A percentile compares a stretch with the other conserved stretches of the same genome.
Conservation (phyloP, 2,329 filamentous ascomycete species). For the Colletotrichum spinosum region DNA sequence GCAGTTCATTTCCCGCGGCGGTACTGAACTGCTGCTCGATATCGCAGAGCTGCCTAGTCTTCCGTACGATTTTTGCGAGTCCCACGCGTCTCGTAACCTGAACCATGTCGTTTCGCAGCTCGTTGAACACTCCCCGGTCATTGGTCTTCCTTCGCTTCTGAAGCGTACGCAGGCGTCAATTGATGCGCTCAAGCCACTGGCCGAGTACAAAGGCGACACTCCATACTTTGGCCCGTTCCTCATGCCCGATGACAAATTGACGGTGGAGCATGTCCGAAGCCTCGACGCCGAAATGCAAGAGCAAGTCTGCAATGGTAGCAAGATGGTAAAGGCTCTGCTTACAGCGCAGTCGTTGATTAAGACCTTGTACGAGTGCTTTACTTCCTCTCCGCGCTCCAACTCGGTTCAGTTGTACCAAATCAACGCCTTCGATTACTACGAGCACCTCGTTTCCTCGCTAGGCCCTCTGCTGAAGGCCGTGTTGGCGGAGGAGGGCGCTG, state of each 20-base stretch:
- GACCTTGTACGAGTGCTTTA: conserved; percentile 80
- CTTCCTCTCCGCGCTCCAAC: conserved; percentile 73
- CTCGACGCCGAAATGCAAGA: conserved; percentile 51
- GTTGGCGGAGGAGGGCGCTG: conserved; percentile 84
- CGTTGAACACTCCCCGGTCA: conserved; percentile 82
- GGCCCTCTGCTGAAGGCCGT: conserved; percentile 83
- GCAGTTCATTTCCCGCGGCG: conserved; percentile 81
- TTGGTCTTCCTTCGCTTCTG: conserved; percentile 85
- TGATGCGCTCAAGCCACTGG: conserved; percentile 74
- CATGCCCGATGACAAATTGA: conserved; percentile 50
- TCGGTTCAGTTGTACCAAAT: conserved; percentile 77
- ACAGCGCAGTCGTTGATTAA: conserved; percentile 81
- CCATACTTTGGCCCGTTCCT: conserved; percentile 81
- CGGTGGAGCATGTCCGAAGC: conserved; percentile 48
- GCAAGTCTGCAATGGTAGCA: conserved; percentile 75
- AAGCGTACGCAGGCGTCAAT: conserved; percentile 78
- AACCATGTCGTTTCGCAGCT: conserved; percentile 81
- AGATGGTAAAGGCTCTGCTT: conserved; percentile 81
- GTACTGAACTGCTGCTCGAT: conserved; percentile 86
- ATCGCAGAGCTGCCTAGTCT: conserved; percentile 86
- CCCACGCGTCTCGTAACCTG: conserved; percentile 75
- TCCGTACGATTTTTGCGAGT: conserved; percentile 77
- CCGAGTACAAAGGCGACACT: conserved; percentile 60
- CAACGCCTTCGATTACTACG: conserved; percentile 88
- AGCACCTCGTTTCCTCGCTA: conserved; percentile 77